Evolutionary conservation across 2,329 filamentous ascomycete genomes (phyloP), one percentile per base, ranked within the genome.

Genomic region (Paradendryphiella salina): DNA sequence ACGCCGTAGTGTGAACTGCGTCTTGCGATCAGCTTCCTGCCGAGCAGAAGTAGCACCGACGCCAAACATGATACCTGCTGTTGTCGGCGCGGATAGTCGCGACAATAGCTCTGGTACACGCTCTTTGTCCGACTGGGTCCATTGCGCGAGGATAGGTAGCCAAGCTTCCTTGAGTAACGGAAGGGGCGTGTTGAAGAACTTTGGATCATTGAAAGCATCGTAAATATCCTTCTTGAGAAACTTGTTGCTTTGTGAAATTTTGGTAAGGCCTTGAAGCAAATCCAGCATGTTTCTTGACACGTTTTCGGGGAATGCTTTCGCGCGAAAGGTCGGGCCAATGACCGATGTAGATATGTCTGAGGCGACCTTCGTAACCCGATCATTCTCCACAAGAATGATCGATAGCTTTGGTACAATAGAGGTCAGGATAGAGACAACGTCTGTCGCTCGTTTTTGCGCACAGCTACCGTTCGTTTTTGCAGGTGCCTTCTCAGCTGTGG

Each of bases 21-120:
- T 91, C 74, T 88, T 94, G 50, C 92, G 87, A 73, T 99, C 94
- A 5, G 95, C 91, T 74, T 99, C 94, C n/a, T 95, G 82, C 51
- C 94, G 83, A 29, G 94, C 94, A 35, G 92, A 95, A 17, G 90
- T 91, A 5, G 94, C 94, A 9, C 95, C 95, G 0, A 99, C 94
- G n/a, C 94, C 94, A 66, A 99, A 99, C 70, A 99, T 93, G 61
- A 99, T 95, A 7, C 94, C 94, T 0, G 95, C 94, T 11, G 92
- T 93, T 1, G 92, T 90, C 5, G 94, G 94, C 3, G 92, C 83
- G 5, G 86, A 86, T 55, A 99, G 82, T 15, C 90, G 87, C 31
- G 83, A 80, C 7, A 97, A 75, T 3, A 96, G 78, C 55, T 99
- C 94, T 0, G 86, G 79, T 75, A 99, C 82, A 38, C 89, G 85